Conservation (phyloP, 495 filamentous ascomycete species). For the Tetracladium marchalianum region DNA sequence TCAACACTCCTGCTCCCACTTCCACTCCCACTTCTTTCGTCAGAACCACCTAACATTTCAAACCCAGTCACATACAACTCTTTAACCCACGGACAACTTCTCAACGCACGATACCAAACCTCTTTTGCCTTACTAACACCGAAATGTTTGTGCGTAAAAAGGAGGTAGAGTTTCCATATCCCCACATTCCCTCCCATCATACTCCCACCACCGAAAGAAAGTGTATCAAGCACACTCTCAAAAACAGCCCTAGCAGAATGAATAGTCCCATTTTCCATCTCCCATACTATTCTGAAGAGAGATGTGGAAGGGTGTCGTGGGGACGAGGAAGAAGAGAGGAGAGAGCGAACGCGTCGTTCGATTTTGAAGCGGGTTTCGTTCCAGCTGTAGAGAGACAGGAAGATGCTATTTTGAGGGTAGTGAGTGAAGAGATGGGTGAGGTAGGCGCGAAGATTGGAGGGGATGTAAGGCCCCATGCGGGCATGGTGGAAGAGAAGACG, state of each 20-base stretch:
- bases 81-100: constrained; percentile 69
- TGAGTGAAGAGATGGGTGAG: constrained; percentile 46
- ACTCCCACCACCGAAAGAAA: no score
- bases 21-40: no score
- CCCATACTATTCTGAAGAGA: constrained; percentile 58
- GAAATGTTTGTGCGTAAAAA: constrained; percentile 29
- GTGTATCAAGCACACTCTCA: constrained; percentile 66
- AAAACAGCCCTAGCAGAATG: constrained; percentile 58
- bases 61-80: constrained; percentile 56
- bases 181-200: constrained; percentile 30
- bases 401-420: constrained; percentile 72
- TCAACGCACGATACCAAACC: constrained; percentile 60
- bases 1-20: no score
- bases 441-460: constrained; percentile 47
- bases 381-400: constrained; percentile 63
- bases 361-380: constrained; percentile 58
- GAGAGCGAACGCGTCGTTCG: constrained; percentile 58
- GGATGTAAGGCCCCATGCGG: constrained; percentile 49
- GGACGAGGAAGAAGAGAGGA: constrained; percentile 38
- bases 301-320: constrained; percentile 40
- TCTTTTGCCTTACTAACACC: constrained; percentile 35
- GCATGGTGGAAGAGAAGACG: constrained; percentile 62
- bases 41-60: constrained; percentile 10
- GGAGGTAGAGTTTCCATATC: constrained; percentile 60
- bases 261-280: constrained; percentile 46